Percentiles rank a stretch among this genome's conserved stretches.
phyloP scores from a whole-genome alignment of 257 asterid species.

The Coffea eugenioides region DNA sequence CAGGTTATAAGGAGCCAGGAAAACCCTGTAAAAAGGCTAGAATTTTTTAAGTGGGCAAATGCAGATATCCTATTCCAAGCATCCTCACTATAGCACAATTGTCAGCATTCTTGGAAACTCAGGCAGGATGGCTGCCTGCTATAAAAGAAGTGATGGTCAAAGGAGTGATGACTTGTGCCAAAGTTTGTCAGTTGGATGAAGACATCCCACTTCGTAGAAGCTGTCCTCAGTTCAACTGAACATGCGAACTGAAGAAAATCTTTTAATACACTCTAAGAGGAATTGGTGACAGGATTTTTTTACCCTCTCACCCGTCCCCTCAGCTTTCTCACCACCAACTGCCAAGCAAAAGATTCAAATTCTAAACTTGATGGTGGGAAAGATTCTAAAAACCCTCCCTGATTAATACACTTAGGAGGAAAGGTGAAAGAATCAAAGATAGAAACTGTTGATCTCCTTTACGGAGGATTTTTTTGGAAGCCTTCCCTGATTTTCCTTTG shows the following conservation, averaged over 20 bases:
- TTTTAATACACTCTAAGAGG: conserved; percentile 59
- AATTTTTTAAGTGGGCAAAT: conserved; percentile 63
- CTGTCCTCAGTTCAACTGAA: conserved; percentile 72
- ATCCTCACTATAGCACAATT: conserved; percentile 73
- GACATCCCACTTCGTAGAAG: conserved; percentile 62
- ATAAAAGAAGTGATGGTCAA: conserved; percentile 62
- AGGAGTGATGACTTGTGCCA: conserved; percentile 82
- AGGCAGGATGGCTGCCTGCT: conserved; percentile 56
- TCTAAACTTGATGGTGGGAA: too few relatives aligned
- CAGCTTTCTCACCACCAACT: too few relatives aligned
- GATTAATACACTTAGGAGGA: too few relatives aligned
- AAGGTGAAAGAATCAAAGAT: conserved; percentile 61
- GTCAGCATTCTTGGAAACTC: conserved; percentile 63
- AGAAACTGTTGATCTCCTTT: conserved; percentile 52
- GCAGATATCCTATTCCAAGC: conserved; percentile 67
- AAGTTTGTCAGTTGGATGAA: conserved; percentile 65
- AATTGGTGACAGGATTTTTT: too few relatives aligned
- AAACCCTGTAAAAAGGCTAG: conserved; percentile 49
- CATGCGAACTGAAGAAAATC: conserved; percentile 63
- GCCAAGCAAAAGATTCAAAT: too few relatives aligned
- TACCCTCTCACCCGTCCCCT: too few relatives aligned
- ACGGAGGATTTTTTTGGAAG: conserved; percentile 66
- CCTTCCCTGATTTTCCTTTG: too few relatives aligned
- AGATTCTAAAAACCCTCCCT: too few relatives aligned
- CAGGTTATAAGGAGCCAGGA: conserved; percentile 41